Conservation (phyloP, 2,329 filamentous ascomycete genomes). For the Xylariaceae sp. region DNA sequence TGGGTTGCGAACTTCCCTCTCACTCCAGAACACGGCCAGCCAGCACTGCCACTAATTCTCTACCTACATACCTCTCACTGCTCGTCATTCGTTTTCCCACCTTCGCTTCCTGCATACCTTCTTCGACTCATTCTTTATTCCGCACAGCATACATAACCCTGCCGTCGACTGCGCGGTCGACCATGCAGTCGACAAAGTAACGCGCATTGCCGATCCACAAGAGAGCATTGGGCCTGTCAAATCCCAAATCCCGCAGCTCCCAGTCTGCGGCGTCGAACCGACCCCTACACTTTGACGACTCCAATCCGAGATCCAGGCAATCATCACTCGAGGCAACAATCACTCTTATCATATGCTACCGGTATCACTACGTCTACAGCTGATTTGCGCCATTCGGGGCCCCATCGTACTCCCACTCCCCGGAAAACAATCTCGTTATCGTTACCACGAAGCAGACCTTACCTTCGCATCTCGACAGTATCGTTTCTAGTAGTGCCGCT, state of each 20-base stretch:
- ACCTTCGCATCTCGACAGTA: constrained; percentile 5
- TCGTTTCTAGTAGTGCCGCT: constrained; percentile 27
- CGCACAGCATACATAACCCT: background rate
- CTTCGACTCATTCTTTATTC: background rate
- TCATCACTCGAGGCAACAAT: constrained; percentile 8
- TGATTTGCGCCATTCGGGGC: constrained; percentile 4
- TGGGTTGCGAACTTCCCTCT: constrained; percentile 10
- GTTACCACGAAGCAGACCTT: constrained; percentile 1
- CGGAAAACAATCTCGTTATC: background rate
- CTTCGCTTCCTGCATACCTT: constrained; percentile 7
- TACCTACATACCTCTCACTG: constrained; percentile 2
- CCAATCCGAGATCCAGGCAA: constrained; percentile 3
- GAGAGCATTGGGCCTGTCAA: background rate
- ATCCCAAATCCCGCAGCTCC: constrained; percentile 1
- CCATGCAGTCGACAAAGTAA: background rate
- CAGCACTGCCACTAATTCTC: constrained; percentile 19
- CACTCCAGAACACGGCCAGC: constrained; percentile 11
- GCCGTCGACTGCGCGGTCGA: background rate
- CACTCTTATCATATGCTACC: constrained; percentile 25
- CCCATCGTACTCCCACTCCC: background rate
- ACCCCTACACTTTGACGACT: constrained; percentile 6
- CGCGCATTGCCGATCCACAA: constrained; percentile 8
- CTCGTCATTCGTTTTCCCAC: constrained; percentile 29
- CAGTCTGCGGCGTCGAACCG: constrained; percentile 5
- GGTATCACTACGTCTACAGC: constrained; percentile 16